A percentile compares a stretch with the other conserved stretches of the same genome.
Conservation (phyloP, 345 rosid species). For the Psidium guajava region DNA sequence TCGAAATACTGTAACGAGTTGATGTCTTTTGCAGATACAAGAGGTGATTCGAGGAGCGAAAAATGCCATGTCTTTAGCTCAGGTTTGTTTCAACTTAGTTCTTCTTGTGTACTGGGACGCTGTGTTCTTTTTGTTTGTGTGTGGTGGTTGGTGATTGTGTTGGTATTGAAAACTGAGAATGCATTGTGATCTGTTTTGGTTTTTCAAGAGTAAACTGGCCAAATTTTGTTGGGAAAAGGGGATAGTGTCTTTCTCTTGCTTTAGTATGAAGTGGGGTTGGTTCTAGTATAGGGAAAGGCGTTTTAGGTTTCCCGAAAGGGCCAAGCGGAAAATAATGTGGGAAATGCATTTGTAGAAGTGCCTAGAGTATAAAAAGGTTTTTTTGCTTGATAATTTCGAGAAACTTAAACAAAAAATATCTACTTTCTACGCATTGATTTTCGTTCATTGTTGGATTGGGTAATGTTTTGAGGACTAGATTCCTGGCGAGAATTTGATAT, state of each 20-base stretch:
- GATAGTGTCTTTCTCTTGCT: neutral
- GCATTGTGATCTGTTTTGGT: neutral
- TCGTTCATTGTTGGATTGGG: neutral
- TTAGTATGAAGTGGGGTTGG: neutral
- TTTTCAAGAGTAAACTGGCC: neutral
- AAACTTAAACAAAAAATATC: neutral
- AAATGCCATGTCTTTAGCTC: constrained; percentile 77
- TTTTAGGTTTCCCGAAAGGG: neutral
- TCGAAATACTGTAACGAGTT: constrained; percentile 3
- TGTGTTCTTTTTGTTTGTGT: neutral
- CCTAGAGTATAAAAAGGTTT: neutral
- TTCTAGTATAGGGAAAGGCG: neutral
- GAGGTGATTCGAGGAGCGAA: constrained; percentile 53
- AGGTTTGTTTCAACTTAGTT: constrained; percentile 36
- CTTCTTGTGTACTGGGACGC: neutral
- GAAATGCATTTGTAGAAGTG: neutral
- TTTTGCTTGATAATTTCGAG: neutral
- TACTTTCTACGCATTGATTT: neutral
- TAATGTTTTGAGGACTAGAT: neutral
- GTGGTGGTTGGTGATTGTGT: neutral
- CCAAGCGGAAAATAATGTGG: neutral
- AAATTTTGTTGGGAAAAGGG: neutral
- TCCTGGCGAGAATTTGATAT: neutral
- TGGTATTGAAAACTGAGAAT: constrained; percentile 11
- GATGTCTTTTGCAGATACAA: constrained; percentile 57